These are phyloP conservation scores for Salvia splendens DNA, from an alignment of 257 asterid genomes.

Conservation along the genomic window DNA sequence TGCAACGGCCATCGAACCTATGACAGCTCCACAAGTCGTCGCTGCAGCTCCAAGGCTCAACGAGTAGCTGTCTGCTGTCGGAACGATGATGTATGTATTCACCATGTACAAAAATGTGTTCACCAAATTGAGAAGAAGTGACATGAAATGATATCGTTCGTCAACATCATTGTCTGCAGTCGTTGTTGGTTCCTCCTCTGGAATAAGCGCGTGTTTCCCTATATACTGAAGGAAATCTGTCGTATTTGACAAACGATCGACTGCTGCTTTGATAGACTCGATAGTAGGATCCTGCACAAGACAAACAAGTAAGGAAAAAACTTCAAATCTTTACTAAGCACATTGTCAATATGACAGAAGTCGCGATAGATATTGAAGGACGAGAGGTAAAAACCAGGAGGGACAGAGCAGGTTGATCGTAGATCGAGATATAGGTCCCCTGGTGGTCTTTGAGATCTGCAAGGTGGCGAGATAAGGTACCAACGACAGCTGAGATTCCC, in stretches of 20 bases:
- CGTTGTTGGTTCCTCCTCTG: constrained; percentile 49
- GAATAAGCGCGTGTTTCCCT: constrained; percentile 61
- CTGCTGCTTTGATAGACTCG: constrained; percentile 48
- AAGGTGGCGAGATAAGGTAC: constrained; percentile 79
- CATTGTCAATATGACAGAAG: constrained; percentile 20
- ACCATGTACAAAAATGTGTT: constrained; percentile 70
- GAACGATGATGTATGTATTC: constrained; percentile 67
- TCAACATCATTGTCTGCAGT: constrained; percentile 40
- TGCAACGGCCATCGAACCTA: constrained; percentile 78
- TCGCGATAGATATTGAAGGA: background rate
- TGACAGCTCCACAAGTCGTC: constrained; percentile 68
- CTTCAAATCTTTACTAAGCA: constrained; percentile 4
- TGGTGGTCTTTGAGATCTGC: constrained; percentile 74
- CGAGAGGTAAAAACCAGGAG: constrained; percentile 56
- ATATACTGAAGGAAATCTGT: constrained; percentile 55
- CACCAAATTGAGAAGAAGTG: constrained; percentile 62
- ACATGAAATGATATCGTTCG: constrained; percentile 55
- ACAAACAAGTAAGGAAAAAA: background rate
- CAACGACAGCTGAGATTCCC: constrained; percentile 91
- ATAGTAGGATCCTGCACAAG: constrained; percentile 55
- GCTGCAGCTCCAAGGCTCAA: constrained; percentile 76
- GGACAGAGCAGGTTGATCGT: constrained; percentile 73
- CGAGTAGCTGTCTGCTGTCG: constrained; percentile 73
- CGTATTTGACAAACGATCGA: constrained; percentile 49
- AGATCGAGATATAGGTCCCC: constrained; percentile 71